Evolutionary conservation across 2,329 filamentous ascomycete species (phyloP).

Genomic region (Chaetothyriales sp.): DNA sequence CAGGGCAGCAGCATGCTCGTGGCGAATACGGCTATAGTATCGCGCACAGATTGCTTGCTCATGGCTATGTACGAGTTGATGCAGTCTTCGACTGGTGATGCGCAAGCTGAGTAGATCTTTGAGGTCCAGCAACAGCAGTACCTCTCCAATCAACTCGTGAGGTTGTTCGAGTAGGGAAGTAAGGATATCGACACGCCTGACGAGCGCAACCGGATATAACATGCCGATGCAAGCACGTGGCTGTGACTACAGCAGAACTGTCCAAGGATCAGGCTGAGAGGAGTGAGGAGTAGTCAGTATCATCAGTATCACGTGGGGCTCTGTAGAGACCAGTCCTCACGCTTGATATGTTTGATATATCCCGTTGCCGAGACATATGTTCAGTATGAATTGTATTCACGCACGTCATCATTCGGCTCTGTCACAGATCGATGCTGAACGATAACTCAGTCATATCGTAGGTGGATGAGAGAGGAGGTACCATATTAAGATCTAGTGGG

Average conservation of each 20-base stretch:
- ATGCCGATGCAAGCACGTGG: neutral
- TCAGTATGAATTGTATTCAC: neutral
- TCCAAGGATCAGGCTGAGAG: conserved; percentile 1
- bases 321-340: conserved; percentile 1
- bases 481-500: neutral
- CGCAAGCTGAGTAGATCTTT: conserved; percentile 5
- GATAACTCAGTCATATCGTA: neutral
- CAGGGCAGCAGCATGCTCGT: neutral
- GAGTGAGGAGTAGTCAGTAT: neutral
- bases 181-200: neutral
- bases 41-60: conserved; percentile 2
- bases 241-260: conserved; percentile 2
- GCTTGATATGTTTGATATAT: conserved; percentile 10
- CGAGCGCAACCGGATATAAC: neutral
- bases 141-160: conserved; percentile 1
- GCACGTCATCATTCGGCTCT: neutral
- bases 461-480: conserved; percentile 1
- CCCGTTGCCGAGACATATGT: conserved; percentile 3
- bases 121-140: conserved; percentile 1
- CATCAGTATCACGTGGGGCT: too few relatives aligned
- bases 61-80: conserved; percentile 4
- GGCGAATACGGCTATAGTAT: neutral
- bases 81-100: neutral
- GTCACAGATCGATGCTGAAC: neutral
- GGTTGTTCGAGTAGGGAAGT: conserved; percentile 2